Percentiles rank a stretch among this genome's conserved stretches.
Conservation (phyloP, 345 rosid genomes). For the Arabidopsis thaliana region TAIR10.1 NC_003070.9:9765001-9765500, state of each 20-base stretch:
- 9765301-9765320: constrained; percentile 87
- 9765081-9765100: constrained; percentile 68
- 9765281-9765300: constrained; percentile 90
- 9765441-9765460: constrained; percentile 59
- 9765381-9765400: constrained; percentile 83
- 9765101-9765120: constrained; percentile 74
- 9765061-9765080: constrained; percentile 59
- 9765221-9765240: constrained; percentile 75
- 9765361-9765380: constrained; percentile 53
- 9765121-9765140: constrained; percentile 64
- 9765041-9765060: constrained; percentile 67
- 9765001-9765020: constrained; percentile 41
- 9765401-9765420: constrained; percentile 72
- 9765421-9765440: constrained; percentile 65
- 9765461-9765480: neutral
- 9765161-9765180: constrained; percentile 94
- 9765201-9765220: constrained; percentile 85
- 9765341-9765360: constrained; percentile 69
- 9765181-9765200: constrained; percentile 78
- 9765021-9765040: constrained; percentile 49
- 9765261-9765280: constrained; percentile 77
- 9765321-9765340: constrained; percentile 73
- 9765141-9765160: constrained; percentile 82
- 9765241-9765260: constrained; percentile 61
- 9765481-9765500: neutral